phyloP scores from a whole-genome alignment of 805 yeast species.

The Saccharomycopsis oosterbeekiorum region DNA sequence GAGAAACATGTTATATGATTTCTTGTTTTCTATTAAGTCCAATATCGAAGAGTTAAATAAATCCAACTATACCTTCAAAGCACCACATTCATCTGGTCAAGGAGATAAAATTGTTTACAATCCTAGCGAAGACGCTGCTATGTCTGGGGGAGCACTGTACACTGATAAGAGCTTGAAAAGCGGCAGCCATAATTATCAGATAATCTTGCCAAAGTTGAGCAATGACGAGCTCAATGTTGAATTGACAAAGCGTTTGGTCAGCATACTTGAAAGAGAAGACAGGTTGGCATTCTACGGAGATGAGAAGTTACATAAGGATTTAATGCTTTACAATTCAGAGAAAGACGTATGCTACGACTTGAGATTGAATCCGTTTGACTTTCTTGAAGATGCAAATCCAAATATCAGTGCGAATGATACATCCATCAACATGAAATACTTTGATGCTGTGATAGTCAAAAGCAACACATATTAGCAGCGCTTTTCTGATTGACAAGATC shows the following conservation, averaged over 20 bases:
- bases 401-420: conserved; percentile 40
- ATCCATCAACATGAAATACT: conserved; percentile 42
- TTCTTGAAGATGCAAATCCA: conserved; percentile 49
- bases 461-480: conserved; percentile 25
- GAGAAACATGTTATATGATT: conserved; percentile 49
- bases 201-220: conserved; percentile 14
- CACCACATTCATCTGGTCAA: background rate
- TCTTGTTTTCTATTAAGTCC: conserved; percentile 43
- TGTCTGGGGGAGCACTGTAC: background rate
- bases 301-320: conserved; percentile 18
- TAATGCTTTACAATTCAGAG: conserved; percentile 24
- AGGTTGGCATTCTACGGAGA: conserved; percentile 18
- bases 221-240: conserved; percentile 12
- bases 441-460: conserved; percentile 41
- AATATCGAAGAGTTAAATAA: conserved; percentile 23
- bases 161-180: background rate
- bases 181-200: background rate
- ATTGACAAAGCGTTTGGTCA: conserved; percentile 8
- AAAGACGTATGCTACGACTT: conserved; percentile 28
- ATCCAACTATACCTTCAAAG: conserved; percentile 22
- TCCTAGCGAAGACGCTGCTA: background rate
- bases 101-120: background rate
- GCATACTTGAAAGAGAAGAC: background rate
- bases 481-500: no score
- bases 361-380: conserved; percentile 40